Base-by-base conservation (phyloP, 257 asterid genomes). In the Petunia secreta region DNA sequence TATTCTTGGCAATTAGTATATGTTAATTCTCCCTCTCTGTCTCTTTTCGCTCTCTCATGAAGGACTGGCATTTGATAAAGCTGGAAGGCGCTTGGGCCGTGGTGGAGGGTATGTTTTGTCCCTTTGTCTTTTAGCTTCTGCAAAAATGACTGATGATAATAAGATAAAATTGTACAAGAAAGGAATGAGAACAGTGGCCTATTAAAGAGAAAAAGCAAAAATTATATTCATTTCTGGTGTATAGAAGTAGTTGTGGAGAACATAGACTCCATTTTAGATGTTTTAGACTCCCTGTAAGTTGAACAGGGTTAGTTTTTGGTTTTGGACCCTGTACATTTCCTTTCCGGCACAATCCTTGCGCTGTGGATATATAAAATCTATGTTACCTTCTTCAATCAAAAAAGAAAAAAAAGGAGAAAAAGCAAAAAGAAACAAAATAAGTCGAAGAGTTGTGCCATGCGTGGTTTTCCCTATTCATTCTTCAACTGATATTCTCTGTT, bases 11-110 rank as follows among this genome's bases (percentile, higher is more conserved):
- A 39, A 44, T 34, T 25, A n/a, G n/a, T n/a, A 54, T 34, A 7
- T 34, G 7, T 37, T 73, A 71, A n/a, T 8, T 73, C 6, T 38
- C 54, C 69, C 63, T 48, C 39, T 14, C 6, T 77, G 8, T 54
- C 9, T 14, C 2, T 73, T 36, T 71, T 55, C 38, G 58, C 64
- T 53, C 37, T 34, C 39, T 15, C 0, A 38, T 57, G 67, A 85
- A 96, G 99, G 99, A 81, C 97, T 96, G 68, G 99, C 97, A 84
- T 94, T 96, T 79, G 99, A 96, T 82, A 94, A 87, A 89, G 82
- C 92, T 75, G 98, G 99, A 67, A 87, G 97, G 85, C 98, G 99
- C 36, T 84, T 96, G 85, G 97, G 99, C 78, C 97, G 98, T 40
- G 98, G 99, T 80, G 99, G 99, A 82, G 99, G 99, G 99, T 96